Evolutionary conservation across 2,329 filamentous ascomycete species (phyloP), one percentile per base, ranked within the genome.

Genomic region (Neobulgaria alba): DNA sequence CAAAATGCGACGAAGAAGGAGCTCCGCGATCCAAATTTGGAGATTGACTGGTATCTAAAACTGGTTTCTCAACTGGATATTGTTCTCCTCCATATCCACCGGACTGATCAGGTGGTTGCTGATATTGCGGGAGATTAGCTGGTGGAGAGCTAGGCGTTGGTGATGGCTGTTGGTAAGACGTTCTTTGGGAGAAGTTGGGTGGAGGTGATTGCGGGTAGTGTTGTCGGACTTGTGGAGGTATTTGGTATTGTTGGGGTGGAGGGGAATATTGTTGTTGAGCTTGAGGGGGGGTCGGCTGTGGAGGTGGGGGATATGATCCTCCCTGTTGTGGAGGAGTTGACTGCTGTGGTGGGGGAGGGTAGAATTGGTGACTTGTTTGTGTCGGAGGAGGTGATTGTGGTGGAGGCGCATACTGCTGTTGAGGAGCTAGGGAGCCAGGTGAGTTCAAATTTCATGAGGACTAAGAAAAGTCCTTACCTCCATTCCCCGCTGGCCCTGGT

Each of bases 1-100:
- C 61, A 49, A 90, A 88, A 42, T 82, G 73, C 5, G 30, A 45
- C n/a, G 55, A 56, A 12, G 52, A 38, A 10, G 57, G 56, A 0
- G 67, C 66, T 10, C 65, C 65, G 15, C 65, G 65, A 2, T 64
- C 61, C 12, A 65, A 51, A 43, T 58, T 57, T 3, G 20, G 14
- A 5, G 51, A 29, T 20, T 51, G 18, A 35, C 55, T 58, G 4
- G 50, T 57, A 37, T 62, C 54, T n/a, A 62, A 34, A 4, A 49
- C 40, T 23, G 55, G 46, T 35, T 61, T 59, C 34, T 58, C 55
- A 3, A 39, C 39, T 3, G 52, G 52, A 33, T 14, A n/a, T 38
- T 29, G 15, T 54, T 52, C 9, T 47, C 47, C 12, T 43, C 35
- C 23, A 26, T 7, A 26, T 7, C 23, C 12, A 12, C 23, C 12